Base-by-base conservation (phyloP, 1,139 yeast species). In the Ogataea hybrid region DNA sequence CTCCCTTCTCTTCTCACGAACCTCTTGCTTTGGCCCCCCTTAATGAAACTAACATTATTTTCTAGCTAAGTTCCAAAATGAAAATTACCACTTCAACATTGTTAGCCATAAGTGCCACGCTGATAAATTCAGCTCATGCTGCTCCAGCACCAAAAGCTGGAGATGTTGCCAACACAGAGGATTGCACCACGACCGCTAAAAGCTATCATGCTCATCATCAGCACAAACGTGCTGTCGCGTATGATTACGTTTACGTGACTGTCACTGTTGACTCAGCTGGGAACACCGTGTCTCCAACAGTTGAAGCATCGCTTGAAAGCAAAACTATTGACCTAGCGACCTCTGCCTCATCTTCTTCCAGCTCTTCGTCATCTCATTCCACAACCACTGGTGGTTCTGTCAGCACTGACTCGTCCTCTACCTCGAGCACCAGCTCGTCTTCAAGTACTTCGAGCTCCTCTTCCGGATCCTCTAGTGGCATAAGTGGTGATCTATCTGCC, bases 231-330 rank as follows among this genome's bases (percentile, higher is more conserved):
- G 87, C 86, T 39, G 77, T 83, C 53, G 95, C 86, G 47, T 79
- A 85, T 56, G 88, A 86, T 64, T 81, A 83, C 64, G 90, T 85
- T 49, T 86, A 85, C 64, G 82, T 81, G 57, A 82, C 90, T 32
- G 79, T 82, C 49, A 74, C 83, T 44, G 95, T 88, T 47, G 82
- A 86, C 63, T 77, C 73, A 50, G 60, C 74, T 37, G 95, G 95
- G 50, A 61, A 71, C 51, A 68, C 80, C 42, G 49, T 58, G 37
- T 44, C 52, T 12, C 50, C 49, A 16, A 41, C 51, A 5, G 61
- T 70, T 40, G 48, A 46, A 28, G 52, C 57, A 17, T 41, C 51
- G 11, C 21, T 48, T 16, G 40, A 43, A n/a, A 37, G 41, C 32
- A 37, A 55, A 23, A 48, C 57, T 32, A 37, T 57, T 23, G 45